Base-by-base conservation (phyloP, 805 yeast species). In the Torulaspora indica region DNA sequence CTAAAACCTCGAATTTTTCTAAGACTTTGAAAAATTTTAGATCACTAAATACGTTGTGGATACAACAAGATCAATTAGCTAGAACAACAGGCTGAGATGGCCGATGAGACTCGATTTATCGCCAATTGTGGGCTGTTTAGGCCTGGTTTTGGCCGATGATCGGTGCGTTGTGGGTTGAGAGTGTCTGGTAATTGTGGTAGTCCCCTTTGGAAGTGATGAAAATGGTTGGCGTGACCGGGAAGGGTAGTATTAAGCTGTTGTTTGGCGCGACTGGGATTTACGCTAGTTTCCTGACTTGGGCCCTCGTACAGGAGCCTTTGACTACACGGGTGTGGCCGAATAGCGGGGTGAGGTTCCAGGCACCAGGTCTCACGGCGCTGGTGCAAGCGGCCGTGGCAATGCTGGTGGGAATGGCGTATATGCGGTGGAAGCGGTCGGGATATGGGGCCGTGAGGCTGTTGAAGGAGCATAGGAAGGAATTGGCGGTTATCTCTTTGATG, bases 251-350 rank as follows among this genome's bases (percentile, higher is more conserved):
- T 2, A 51, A 51, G 38, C 51, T 70, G 23, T 14, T 58, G 4
- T 40, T 62, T n/a, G 67, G 70, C 36, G 62, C 68, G 1, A 45
- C 44, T 1, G 97, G 97, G 0, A 85, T 93, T 29, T 93, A 93
- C 58, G 79, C 78, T 2, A 83, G 96, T 38, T 93, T 93, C 56
- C 68, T 93, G 22, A 75, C 91, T 1, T 93, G 98, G 98, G 89
- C 95, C 0, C 75, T 87, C 29, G 76, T 93, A 9, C 98, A 93
- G 60, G 98, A 93, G 63, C 80, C 91, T 37, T 78, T 93, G 51
- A 76, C 89, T 10, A 79, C 89, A 1, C 81, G 81, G 36, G 77
- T 85, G 9, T 88, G 89, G 65, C 87, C 85, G 1, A 55, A 68
- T 7, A 75, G 76, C 24, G 58, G 64, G 12, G 73, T 70, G 23